Percentiles rank a stretch among this genome's conserved stretches.
phyloP scores from a whole-genome alignment of 768 basidiomycete species.

The Rhodocollybia butyracea region DNA sequence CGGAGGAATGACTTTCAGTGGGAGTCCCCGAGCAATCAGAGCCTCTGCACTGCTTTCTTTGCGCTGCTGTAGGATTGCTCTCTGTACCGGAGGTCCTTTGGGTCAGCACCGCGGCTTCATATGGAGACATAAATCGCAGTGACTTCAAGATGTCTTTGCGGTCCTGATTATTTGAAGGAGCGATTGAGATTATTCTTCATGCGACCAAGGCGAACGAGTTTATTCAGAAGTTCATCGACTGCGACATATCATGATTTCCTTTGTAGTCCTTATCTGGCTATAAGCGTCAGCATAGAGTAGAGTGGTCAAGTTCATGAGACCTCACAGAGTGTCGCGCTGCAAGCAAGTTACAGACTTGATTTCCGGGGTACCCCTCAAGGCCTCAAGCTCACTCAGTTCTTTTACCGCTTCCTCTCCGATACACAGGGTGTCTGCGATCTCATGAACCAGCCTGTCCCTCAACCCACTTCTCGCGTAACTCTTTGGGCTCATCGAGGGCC shows the following conservation, averaged over 20 bases:
- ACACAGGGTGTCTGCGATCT: conserved; percentile 49
- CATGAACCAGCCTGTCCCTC: conserved; percentile 59
- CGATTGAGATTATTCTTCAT: conserved; percentile 33
- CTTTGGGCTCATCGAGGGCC: conserved; percentile 35
- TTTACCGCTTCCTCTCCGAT: conserved; percentile 27
- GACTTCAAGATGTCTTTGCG: conserved; percentile 13
- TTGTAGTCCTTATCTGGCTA: conserved; percentile 24
- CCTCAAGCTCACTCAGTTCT: conserved; percentile 31
- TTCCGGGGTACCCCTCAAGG: conserved; percentile 71
- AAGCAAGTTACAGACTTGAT: conserved; percentile 51
- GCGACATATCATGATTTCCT: conserved; percentile 36
- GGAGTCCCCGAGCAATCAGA: neutral
- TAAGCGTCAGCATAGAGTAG: conserved; percentile 11
- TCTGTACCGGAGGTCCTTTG: conserved; percentile 79
- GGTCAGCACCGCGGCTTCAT: conserved; percentile 65
- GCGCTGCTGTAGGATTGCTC: conserved; percentile 44
- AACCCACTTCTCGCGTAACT: conserved; percentile 52
- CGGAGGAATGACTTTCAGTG: too few species aligned
- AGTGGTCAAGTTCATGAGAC: neutral
- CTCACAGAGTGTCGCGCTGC: conserved; percentile 37
- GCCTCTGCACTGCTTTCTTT: conserved; percentile 43
- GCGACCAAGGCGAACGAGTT: conserved; percentile 69
- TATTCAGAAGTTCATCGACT: conserved; percentile 70
- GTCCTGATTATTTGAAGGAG: neutral
- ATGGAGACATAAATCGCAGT: conserved; percentile 55